Conservation (phyloP, 2,329 filamentous ascomycete species). For the Beauveria varroae region DNA sequence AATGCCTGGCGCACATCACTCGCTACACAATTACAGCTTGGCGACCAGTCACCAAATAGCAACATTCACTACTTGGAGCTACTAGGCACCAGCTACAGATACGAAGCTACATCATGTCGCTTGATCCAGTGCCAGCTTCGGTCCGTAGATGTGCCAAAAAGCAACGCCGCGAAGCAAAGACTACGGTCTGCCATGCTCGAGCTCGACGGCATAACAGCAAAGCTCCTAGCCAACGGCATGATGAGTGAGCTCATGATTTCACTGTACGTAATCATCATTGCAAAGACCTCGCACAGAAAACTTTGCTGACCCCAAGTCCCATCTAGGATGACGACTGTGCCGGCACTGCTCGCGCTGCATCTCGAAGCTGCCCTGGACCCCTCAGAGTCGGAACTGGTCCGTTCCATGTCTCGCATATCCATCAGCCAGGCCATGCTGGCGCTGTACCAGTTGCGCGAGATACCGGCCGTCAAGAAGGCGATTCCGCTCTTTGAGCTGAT, state of each 20-base stretch:
- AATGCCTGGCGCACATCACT: conserved; percentile 3
- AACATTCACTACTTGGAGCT: background rate
- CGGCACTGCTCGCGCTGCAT: conserved; percentile 2
- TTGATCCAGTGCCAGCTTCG: background rate
- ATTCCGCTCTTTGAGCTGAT: conserved; percentile 1
- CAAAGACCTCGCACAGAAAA: background rate
- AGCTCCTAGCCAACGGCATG: background rate
- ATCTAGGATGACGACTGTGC: background rate
- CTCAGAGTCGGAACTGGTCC: background rate
- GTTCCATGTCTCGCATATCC: conserved; percentile 7
- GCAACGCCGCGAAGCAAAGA: background rate
- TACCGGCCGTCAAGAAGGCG: conserved; percentile 5
- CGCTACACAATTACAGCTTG: background rate
- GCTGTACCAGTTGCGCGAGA: background rate
- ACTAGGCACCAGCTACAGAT: conserved; percentile 1
- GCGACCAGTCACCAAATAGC: background rate
- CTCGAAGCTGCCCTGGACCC: conserved; percentile 1
- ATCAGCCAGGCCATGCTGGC: conserved; percentile 9
- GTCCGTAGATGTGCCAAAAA: background rate
- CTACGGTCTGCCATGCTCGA: conserved; percentile 4
- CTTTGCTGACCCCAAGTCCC: background rate
- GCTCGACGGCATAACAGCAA: background rate
- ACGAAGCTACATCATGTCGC: background rate
- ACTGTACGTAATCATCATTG: background rate
- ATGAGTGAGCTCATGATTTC: background rate